Evolutionary conservation across 306 rosid genomes (phyloP).

Genomic region (Notholithocarpus densiflorus): DNA sequence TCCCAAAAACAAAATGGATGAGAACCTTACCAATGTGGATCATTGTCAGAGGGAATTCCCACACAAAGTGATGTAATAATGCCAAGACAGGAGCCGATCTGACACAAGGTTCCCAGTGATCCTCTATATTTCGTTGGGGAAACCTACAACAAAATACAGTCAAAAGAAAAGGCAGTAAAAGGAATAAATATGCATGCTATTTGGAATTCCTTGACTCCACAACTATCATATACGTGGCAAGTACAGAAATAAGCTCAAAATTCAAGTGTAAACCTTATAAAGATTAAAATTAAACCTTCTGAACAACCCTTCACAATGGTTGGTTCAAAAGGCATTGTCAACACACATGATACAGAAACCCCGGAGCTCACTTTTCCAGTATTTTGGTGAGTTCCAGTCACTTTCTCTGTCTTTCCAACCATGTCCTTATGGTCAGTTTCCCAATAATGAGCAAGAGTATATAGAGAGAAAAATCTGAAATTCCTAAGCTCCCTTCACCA

Average conservation of each 20-base stretch:
- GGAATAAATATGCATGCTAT: neutral
- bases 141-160: conserved; percentile 45
- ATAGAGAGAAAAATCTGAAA: neutral
- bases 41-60: conserved; percentile 67
- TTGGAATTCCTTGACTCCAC: conserved; percentile 7
- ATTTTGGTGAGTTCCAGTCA: neutral
- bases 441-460: neutral
- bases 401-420: neutral
- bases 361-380: neutral
- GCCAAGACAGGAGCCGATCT: conserved; percentile 91
- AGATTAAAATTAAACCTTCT: neutral
- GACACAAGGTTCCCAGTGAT: conserved; percentile 75
- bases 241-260: conserved; percentile 5
- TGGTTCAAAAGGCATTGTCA: neutral
- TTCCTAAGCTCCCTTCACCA: neutral
- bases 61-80: conserved; percentile 69
- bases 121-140: conserved; percentile 91
- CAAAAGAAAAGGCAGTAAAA: conserved; percentile 11
- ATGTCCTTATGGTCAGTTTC: neutral
- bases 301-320: neutral
- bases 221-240: neutral
- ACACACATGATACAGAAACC: neutral
- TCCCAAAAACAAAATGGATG: conserved; percentile 17
- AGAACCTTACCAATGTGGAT: conserved; percentile 77
- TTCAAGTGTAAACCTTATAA: neutral